Percentiles rank a stretch among this genome's conserved stretches.
Conservation (phyloP, 2,329 filamentous ascomycete species). For the Curvularia eragrostidis region DNA sequence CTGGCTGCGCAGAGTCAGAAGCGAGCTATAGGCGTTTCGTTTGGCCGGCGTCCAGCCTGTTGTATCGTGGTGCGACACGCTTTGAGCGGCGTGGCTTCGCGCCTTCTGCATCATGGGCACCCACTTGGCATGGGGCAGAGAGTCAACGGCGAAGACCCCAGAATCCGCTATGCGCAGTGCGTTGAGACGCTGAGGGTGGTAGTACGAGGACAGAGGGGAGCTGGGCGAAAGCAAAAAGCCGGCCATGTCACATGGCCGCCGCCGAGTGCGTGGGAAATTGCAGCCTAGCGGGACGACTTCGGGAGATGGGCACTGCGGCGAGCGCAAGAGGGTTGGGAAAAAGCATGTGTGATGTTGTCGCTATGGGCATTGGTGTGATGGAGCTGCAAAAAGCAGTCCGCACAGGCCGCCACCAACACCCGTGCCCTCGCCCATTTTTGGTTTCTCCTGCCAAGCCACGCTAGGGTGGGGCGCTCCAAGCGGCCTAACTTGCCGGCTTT, state of each 20-base stretch:
- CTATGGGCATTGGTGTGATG: not conserved
- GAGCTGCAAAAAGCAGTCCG: slow-evolving; percentile 13
- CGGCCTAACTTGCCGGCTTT: slow-evolving; percentile 21
- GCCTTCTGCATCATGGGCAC: slow-evolving; percentile 10
- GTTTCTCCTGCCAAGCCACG: slow-evolving; percentile 43
- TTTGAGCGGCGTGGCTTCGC: slow-evolving; percentile 9
- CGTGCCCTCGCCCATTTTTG: slow-evolving; percentile 16
- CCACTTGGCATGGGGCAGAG: not conserved
- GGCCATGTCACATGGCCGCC: not conserved
- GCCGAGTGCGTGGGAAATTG: slow-evolving; percentile 11
- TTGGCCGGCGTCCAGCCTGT: slow-evolving; percentile 24
- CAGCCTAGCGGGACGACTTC: slow-evolving; percentile 9
- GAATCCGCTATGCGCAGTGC: not conserved
- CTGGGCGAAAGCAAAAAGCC: not conserved
- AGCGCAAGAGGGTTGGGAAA: not conserved
- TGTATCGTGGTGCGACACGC: slow-evolving; percentile 35
- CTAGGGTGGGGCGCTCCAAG: slow-evolving; percentile 19
- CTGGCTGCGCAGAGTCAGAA: slow-evolving; percentile 15
- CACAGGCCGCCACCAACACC: slow-evolving; percentile 16
- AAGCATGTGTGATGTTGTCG: not conserved
- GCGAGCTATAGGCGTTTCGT: slow-evolving; percentile 27
- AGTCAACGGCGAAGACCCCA: not conserved
- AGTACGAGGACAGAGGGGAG: not conserved
- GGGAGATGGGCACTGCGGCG: slow-evolving; percentile 12
- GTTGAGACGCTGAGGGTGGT: not conserved